phyloP scores from a whole-genome alignment of 2,329 filamentous ascomycete genomes.

The Colletotrichum salicis region DNA sequence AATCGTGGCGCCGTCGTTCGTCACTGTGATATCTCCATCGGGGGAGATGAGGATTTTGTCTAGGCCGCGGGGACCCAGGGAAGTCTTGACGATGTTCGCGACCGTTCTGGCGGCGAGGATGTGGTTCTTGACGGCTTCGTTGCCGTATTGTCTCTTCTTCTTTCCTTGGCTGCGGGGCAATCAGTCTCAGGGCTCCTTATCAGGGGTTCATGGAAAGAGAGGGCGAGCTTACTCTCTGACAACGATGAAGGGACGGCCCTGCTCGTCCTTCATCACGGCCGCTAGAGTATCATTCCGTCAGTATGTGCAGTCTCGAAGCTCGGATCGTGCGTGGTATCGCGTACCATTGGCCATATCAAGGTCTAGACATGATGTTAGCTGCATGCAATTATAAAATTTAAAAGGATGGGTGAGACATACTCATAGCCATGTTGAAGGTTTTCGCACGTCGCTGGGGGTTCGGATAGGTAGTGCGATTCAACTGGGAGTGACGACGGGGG shows the following conservation, averaged over 20 bases:
- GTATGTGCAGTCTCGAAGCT: slow-evolving; percentile 30
- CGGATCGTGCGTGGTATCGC: slow-evolving; percentile 36
- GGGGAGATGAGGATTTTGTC: slow-evolving; percentile 99
- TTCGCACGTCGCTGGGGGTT: slow-evolving; percentile 27
- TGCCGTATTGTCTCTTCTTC: slow-evolving; percentile 97
- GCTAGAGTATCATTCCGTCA: slow-evolving; percentile 53
- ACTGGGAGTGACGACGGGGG: slow-evolving; percentile 23
- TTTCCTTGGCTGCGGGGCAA: slow-evolving; percentile 79
- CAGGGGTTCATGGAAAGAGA: slow-evolving; percentile 13
- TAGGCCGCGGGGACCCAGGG: slow-evolving; percentile 91
- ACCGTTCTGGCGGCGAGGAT: slow-evolving; percentile 97
- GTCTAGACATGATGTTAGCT: slow-evolving; percentile 65
- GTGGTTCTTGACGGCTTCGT: slow-evolving; percentile 97
- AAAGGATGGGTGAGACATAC: slow-evolving; percentile 34
- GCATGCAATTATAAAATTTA: neutral
- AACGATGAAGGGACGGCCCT: slow-evolving; percentile 96
- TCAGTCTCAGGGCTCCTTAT: slow-evolving; percentile 33
- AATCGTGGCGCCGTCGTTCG: slow-evolving; percentile 98
- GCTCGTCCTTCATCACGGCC: slow-evolving; percentile 92
- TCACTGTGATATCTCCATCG: slow-evolving; percentile 98
- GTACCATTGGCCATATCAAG: slow-evolving; percentile 87
- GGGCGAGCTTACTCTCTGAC: slow-evolving; percentile 84
- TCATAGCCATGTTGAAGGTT: slow-evolving; percentile 40
- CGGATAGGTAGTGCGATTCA: slow-evolving; percentile 26
- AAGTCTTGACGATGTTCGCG: slow-evolving; percentile 96